Evolutionary conservation across 192 early-diverging fungal genomes (phyloP).

Genomic region (Linnemannia zychae): DNA sequence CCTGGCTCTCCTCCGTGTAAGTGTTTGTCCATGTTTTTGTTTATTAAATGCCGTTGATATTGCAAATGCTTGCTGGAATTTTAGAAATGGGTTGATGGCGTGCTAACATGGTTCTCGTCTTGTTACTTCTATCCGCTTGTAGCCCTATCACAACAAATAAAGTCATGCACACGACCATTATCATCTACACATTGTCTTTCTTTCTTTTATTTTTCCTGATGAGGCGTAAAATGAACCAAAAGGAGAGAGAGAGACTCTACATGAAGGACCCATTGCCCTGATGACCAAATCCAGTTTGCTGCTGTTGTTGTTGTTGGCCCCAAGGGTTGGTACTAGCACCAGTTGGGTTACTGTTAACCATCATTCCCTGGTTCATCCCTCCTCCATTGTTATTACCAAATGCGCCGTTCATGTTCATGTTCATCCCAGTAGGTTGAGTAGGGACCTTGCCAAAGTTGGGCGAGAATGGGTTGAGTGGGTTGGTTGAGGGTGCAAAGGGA

Average conservation of each 20-base stretch:
- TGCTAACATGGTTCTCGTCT: neutral
- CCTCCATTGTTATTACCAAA: constrained; percentile 15
- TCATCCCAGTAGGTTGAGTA: constrained; percentile 36
- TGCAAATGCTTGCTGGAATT: too few species aligned
- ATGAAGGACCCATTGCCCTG: constrained; percentile 13
- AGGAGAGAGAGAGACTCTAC: neutral
- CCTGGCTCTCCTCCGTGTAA: constrained; percentile 61
- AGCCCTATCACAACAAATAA: constrained; percentile 48
- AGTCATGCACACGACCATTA: neutral
- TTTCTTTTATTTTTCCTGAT: neutral
- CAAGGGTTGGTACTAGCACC: constrained; percentile 20
- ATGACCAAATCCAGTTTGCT: constrained; percentile 24
- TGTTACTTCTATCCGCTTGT: neutral
- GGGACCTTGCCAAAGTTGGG: constrained; percentile 53
- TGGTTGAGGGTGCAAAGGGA: constrained; percentile 47
- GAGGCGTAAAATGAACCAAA: too few species aligned
- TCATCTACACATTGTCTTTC: neutral
- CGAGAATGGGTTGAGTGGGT: constrained; percentile 51
- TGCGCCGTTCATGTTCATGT: constrained; percentile 3
- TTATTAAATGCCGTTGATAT: neutral
- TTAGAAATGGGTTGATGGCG: too few species aligned
- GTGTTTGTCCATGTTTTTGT: constrained; percentile 36
- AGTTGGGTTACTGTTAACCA: constrained; percentile 24
- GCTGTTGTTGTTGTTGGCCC: constrained; percentile 32
- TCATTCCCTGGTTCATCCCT: neutral